Base-by-base conservation (phyloP, 441 rosid genomes). In the Iberis amara region DNA sequence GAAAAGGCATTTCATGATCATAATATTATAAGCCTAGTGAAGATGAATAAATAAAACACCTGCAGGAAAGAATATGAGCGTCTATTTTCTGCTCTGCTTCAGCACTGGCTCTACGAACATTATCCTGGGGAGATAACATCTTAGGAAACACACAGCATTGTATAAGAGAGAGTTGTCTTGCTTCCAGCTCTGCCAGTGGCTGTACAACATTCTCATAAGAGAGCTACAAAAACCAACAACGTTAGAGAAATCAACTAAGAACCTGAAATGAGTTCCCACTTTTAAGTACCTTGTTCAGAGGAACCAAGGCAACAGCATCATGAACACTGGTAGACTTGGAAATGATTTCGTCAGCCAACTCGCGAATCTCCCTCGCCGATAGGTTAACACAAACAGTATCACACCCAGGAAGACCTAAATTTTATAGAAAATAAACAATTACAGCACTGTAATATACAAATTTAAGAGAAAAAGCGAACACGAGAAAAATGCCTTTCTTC, bases 71-170 rank as follows among this genome's bases (percentile, higher is more conserved):
- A 46, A 68, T 47, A 59, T 83, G 86, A 46, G 78, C 71, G 64
- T 85, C 89, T 33, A 91, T 85, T 65, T 72, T 82, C 45, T 66
- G 63, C 73, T 88, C 96, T 0, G 95, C 96, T 75, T 85, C 88
- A 39, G 75, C 76, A 49, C 98, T 82, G 9, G 95, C 89, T 72
- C 71, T 83, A 46, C 85, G 76, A 56, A 80, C 89, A 41, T 65
- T 83, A 35, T 76, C 86, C 0, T 52, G 69, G 27, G 79, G 52
- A 32, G 84, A 82, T n/a, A 88, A 85, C 61, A 88, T 64, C 75
- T 80, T 88, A 2, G 83, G 98, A 41, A 82, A 62, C 64, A 83
- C 74, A 57, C 95, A 91, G 55, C 83, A 88, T 53, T 85, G 90
- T 39, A 80, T 70, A 67, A 76, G 62, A 4, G 95, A 72, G 39